Base-by-base conservation (phyloP, 805 yeast species). In the Saturnispora hagleri region DNA sequence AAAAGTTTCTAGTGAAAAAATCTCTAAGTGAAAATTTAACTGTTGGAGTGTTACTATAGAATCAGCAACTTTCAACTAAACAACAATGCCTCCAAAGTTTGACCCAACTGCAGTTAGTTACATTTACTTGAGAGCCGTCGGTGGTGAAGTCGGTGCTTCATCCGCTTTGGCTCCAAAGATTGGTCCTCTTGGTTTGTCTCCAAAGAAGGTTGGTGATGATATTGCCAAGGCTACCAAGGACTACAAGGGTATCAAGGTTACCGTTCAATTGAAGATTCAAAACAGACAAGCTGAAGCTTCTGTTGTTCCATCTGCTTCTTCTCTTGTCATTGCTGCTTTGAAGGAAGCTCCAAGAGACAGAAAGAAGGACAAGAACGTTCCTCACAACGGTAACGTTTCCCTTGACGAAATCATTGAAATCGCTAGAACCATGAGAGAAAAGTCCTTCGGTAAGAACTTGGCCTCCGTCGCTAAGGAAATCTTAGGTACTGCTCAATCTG, bases 181-280 rank as follows among this genome's bases (percentile, higher is more conserved):
- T 73, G 99, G 99, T 88, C 99, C 99, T 68, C 88, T 93, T 74
- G 99, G 99, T 89, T 82, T 93, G 69, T 89, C 97, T 60, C 97
- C 99, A 81, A 93, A 91, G 95, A 91, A 93, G 86, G 97, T 93
- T 73, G 99, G 99, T 90, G 99, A 93, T 80, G 99, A 93, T 75
- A 93, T 93, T 70, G 99, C 99, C 75, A 93, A 93, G 86, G 99
- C 99, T 75, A 91, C 99, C 80, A 86, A 87, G 80, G 82, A 85
- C 73, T 91, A 83, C 95, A 93, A 93, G 81, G 99, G 99, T 83
- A 91, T 93, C 71, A 88, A 91, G 78, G 98, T 93, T 72, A 93
- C 99, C 65, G 98, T 93, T 62, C 96, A 89, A 81, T 84, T 93
- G 76, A 93, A 84, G 76, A 90, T 93, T 73, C 99, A 93, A 82